Percentiles rank a stretch among this genome's conserved stretches.
Conservation (phyloP, 768 basidiomycete species). For the Boletales sp. region DNA sequence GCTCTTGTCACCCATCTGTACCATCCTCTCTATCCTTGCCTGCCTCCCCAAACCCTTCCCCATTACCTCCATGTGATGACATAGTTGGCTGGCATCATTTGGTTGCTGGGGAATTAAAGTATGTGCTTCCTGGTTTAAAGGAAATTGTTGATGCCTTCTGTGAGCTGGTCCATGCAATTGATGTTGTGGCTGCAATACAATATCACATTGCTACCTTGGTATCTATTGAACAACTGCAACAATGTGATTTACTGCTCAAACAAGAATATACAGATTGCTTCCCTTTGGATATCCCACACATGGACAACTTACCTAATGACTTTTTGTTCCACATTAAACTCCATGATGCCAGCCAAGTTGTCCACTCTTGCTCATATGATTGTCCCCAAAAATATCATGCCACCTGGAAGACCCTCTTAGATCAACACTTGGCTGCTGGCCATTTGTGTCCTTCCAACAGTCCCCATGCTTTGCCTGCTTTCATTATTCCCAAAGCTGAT, state of each 20-base stretch:
- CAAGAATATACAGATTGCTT: not conserved
- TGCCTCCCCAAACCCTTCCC: no score
- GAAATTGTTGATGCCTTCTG: no score
- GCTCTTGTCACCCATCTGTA: no score
- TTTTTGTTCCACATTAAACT: not conserved
- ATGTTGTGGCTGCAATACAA: not conserved
- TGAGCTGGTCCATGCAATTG: no score
- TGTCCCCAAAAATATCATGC: not conserved
- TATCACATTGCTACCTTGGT: not conserved
- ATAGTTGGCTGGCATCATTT: no score
- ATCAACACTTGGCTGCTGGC: not conserved
- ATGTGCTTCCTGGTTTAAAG: no score
- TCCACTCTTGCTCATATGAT: not conserved
- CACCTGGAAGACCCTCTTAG: not conserved
- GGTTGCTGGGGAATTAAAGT: no score
- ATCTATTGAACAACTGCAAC: not conserved
- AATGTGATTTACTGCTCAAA: not conserved
- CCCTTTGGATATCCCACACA: not conserved
- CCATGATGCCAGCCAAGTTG: not conserved
- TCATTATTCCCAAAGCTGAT: not conserved
- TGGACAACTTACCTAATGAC: not conserved
- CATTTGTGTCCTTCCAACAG: not conserved
- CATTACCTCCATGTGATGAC: no score
- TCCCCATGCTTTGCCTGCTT: not conserved
- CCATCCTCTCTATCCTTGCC: no score